These are phyloP conservation scores for Lachnellula cervina DNA, from an alignment of 2,329 filamentous ascomycete genomes.

Conservation along the genomic window DNA sequence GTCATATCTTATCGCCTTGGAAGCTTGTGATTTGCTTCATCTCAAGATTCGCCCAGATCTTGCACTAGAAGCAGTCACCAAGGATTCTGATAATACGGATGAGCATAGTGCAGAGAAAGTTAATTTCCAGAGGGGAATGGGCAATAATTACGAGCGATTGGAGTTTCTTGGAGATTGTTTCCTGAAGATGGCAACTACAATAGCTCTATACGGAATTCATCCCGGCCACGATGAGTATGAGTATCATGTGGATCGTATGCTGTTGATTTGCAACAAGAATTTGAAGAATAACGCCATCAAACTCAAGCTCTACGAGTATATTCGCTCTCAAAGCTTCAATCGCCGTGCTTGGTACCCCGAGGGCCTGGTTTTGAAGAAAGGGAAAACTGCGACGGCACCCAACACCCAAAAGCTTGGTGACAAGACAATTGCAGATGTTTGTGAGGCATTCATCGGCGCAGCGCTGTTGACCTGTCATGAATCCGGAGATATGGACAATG, in stretches of 20 bases:
- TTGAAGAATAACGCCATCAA: constrained; percentile 72
- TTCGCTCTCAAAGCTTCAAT: constrained; percentile 79
- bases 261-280: constrained; percentile 86
- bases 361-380: constrained; percentile 65
- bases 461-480: constrained; percentile 52
- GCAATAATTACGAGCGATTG: constrained; percentile 87
- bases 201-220: constrained; percentile 73
- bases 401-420: constrained; percentile 67
- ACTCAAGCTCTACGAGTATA: constrained; percentile 64
- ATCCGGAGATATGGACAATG: constrained; percentile 47
- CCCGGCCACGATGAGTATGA: constrained; percentile 78
- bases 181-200: constrained; percentile 91
- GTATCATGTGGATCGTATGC: constrained; percentile 87
- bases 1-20: constrained; percentile 71
- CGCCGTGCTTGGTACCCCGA: constrained; percentile 80
- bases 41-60: constrained; percentile 61
- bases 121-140: constrained; percentile 80
- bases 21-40: constrained; percentile 63
- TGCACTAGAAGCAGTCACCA: constrained; percentile 86
- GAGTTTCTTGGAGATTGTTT: constrained; percentile 94
- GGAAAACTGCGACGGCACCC: constrained; percentile 57
- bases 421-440: constrained; percentile 92
- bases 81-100: constrained; percentile 80
- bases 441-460: constrained; percentile 89
- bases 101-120: constrained; percentile 64